Evolutionary conservation across 2,329 filamentous ascomycete species (phyloP).

Genomic region (Pseudogymnoascus sp.): DNA sequence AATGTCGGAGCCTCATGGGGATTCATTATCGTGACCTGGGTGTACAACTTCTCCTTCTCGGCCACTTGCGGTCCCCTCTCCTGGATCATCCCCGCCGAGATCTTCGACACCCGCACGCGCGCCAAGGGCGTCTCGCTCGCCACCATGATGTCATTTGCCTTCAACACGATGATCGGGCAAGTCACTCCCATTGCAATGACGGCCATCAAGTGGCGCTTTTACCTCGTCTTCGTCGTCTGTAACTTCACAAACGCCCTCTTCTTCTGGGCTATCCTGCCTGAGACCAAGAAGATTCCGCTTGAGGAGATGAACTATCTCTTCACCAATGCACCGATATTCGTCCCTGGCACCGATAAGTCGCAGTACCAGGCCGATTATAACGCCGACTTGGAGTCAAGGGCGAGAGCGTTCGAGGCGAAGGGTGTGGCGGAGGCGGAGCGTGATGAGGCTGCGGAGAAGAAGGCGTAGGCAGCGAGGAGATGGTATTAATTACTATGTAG

Average conservation of each 20-base stretch:
- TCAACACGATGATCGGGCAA: slow-evolving; percentile 71
- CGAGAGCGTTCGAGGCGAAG: slow-evolving; percentile 53
- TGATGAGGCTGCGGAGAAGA: background rate
- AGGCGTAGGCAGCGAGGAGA: background rate
- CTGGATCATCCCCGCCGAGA: slow-evolving; percentile 60
- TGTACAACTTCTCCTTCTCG: slow-evolving; percentile 74
- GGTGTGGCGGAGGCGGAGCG: slow-evolving; percentile 19
- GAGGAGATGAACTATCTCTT: slow-evolving; percentile 66
- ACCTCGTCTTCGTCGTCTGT: slow-evolving; percentile 57
- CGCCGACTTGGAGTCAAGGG: slow-evolving; percentile 53
- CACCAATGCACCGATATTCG: slow-evolving; percentile 57
- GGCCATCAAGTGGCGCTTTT: slow-evolving; percentile 43
- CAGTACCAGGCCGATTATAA: slow-evolving; percentile 41
- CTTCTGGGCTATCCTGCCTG: slow-evolving; percentile 62
- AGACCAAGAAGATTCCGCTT: slow-evolving; percentile 57
- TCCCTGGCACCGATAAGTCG: slow-evolving; percentile 50
- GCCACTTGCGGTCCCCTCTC: slow-evolving; percentile 63
- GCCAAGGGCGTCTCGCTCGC: slow-evolving; percentile 70
- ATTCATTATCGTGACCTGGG: slow-evolving; percentile 71
- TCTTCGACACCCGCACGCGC: slow-evolving; percentile 71
- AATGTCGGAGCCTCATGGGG: slow-evolving; percentile 59
- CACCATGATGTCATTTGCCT: slow-evolving; percentile 67
- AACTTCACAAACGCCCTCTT: slow-evolving; percentile 63
- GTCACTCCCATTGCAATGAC: slow-evolving; percentile 52
- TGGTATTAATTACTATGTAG: background rate